Percentiles rank a stretch among this genome's conserved stretches.
phyloP scores from a whole-genome alignment of 2,329 filamentous ascomycete genomes.

The Aspergillus aculeatus region DNA sequence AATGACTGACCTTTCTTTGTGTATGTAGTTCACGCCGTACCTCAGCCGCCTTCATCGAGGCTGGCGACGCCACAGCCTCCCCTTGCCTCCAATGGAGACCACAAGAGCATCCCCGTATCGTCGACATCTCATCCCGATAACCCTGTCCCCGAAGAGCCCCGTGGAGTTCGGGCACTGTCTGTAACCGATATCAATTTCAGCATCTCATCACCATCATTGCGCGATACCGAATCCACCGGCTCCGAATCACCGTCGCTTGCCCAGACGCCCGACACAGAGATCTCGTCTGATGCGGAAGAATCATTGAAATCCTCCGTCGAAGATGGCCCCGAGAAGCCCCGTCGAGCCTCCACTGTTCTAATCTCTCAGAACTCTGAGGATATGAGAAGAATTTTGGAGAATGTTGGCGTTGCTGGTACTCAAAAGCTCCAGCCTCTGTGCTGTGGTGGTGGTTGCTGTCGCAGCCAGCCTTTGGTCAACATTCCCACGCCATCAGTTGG shows the following conservation, averaged over 20 bases:
- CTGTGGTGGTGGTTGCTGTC: conserved; percentile 65
- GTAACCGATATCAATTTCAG: conserved; percentile 35
- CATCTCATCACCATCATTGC: conserved; percentile 29
- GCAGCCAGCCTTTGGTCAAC: conserved; percentile 55
- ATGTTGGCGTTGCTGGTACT: conserved; percentile 53
- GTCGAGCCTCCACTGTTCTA: conserved; percentile 49
- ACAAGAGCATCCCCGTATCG: conserved; percentile 36
- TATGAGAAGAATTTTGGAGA: conserved; percentile 58
- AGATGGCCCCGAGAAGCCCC: conserved; percentile 28
- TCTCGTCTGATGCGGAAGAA: conserved; percentile 36
- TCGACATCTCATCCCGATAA: conserved; percentile 48
- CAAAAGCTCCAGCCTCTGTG: conserved; percentile 63
- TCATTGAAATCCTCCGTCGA: conserved; percentile 18
- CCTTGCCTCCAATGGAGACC: conserved; percentile 25
- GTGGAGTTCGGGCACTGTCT: conserved; percentile 36
- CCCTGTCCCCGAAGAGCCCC: conserved; percentile 50
- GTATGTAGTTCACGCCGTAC: conserved; percentile 32
- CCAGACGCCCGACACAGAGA: conserved; percentile 44
- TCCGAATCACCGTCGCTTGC: conserved; percentile 33
- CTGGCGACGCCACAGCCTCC: conserved; percentile 24
- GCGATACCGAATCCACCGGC: conserved; percentile 37
- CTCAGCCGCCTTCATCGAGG: conserved; percentile 25
- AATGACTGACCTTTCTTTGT: neutral
- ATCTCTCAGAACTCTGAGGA: conserved; percentile 60
- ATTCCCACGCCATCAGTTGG: conserved; percentile 41